Conservation (phyloP, 306 rosid genomes). For the Arachis stenosperma region DNA sequence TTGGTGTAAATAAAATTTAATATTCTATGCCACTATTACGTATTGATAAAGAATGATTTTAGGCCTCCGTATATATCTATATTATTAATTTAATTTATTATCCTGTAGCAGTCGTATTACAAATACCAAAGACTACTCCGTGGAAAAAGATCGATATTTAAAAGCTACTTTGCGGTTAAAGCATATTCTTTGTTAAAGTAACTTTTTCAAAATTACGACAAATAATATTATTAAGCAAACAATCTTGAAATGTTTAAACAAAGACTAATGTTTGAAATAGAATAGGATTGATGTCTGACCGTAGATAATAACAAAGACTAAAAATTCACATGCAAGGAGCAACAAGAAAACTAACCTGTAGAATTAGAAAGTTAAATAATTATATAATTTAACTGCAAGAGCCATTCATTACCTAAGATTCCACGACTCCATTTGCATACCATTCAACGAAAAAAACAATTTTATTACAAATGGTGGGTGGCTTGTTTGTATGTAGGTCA, state of each 20-base stretch:
- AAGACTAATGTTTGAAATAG: not conserved
- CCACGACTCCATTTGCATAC: slow-evolving; percentile 38
- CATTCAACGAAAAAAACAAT: slow-evolving; percentile 4
- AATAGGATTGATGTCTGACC: slow-evolving; percentile 6
- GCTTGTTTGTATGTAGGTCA: slow-evolving; percentile 16
- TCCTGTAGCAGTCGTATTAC: not conserved
- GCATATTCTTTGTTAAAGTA: slow-evolving; percentile 5
- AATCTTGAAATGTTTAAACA: no score
- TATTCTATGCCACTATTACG: no score
- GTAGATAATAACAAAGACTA: not conserved
- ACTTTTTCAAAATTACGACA: not conserved
- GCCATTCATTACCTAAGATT: slow-evolving; percentile 34
- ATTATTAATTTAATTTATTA: not conserved
- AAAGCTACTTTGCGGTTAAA: not conserved
- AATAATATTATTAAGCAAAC: not conserved
- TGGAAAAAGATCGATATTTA: not conserved
- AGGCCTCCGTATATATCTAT: no score
- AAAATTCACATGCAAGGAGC: not conserved
- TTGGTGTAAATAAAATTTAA: no score
- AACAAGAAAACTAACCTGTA: not conserved
- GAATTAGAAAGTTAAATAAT: not conserved
- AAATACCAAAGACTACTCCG: not conserved
- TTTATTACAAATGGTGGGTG: not conserved
- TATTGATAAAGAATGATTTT: no score
- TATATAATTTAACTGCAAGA: not conserved